Evolutionary conservation across 352 stramenopile species (phyloP).

Genomic region (Pythium brachiatum): DNA sequence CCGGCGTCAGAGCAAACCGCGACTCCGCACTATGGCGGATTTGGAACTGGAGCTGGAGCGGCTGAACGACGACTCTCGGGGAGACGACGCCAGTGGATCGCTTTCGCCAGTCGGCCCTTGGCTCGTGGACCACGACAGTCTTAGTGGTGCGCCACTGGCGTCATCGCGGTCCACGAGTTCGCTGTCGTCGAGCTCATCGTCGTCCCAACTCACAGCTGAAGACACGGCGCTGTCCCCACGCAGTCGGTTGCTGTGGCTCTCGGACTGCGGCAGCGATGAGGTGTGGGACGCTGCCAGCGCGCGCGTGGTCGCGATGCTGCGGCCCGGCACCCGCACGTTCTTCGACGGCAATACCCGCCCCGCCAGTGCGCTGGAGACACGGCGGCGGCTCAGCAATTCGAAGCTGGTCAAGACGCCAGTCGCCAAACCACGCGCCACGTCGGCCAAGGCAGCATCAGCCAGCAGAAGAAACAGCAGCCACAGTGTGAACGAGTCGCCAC

Average conservation of each 20-base stretch:
- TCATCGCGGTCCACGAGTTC: constrained; percentile 8
- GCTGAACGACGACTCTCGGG: constrained; percentile 6
- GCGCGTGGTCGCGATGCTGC: constrained; percentile 22
- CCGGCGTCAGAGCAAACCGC: background rate
- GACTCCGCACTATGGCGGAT: constrained; percentile 14
- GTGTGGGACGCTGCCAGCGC: constrained; percentile 1
- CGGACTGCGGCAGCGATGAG: constrained; percentile 32
- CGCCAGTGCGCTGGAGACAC: constrained; percentile 8
- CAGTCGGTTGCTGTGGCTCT: constrained; percentile 64
- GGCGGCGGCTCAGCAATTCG: constrained; percentile 4
- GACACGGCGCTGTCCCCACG: constrained; percentile 43
- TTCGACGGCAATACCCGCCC: background rate
- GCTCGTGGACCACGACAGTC: constrained; percentile 27
- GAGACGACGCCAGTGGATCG: constrained; percentile 7
- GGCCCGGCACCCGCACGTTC: background rate
- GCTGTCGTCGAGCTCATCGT: constrained; percentile 9
- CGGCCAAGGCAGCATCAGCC: constrained; percentile 1
- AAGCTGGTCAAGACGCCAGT: background rate
- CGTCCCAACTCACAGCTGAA: background rate
- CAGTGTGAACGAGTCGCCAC: background rate
- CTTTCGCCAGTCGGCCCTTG: constrained; percentile 54
- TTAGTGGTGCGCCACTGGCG: background rate
- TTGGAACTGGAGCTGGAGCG: constrained; percentile 18
- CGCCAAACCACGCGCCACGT: constrained; percentile 8
- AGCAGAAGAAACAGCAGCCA: background rate